Percentiles rank a stretch among this genome's conserved stretches.
phyloP scores from a whole-genome alignment of 179 eudicot genomes.

The Carnegiea gigantea region DNA sequence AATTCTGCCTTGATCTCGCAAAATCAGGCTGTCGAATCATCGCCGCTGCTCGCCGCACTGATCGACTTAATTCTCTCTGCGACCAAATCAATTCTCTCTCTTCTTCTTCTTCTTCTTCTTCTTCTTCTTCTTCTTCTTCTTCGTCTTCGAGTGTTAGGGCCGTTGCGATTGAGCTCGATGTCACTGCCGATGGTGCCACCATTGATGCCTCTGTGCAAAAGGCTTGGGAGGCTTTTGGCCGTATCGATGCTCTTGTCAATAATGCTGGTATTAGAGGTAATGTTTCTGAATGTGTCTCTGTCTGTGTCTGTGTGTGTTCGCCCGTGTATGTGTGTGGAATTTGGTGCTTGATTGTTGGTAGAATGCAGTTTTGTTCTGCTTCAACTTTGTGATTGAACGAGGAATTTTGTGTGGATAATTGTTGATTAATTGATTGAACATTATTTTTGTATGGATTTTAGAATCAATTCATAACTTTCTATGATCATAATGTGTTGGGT shows the following conservation, averaged over 20 bases:
- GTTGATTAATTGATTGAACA: too few relatives aligned
- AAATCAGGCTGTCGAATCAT: constrained; percentile 47
- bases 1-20: constrained; percentile 53
- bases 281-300: not conserved
- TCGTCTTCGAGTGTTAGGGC: constrained; percentile 27
- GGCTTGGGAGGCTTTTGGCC: constrained; percentile 71
- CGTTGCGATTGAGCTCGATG: constrained; percentile 60
- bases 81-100: constrained; percentile 33
- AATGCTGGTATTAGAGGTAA: constrained; percentile 73
- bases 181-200: constrained; percentile 33
- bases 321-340: not conserved
- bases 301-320: not conserved
- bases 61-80: constrained; percentile 44
- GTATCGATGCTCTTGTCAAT: constrained; percentile 66
- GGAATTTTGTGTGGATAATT: not conserved
- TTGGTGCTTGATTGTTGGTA: not conserved
- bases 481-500: too few relatives aligned
- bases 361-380: not conserved
- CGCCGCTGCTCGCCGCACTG: constrained; percentile 50
- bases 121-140: not conserved
- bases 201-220: constrained; percentile 46
- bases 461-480: too few relatives aligned
- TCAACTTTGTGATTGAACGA: not conserved
- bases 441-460: too few relatives aligned
- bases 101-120: not conserved